Base-by-base conservation (phyloP, 2,329 filamentous ascomycete genomes). In the Microdochium paspali region DNA sequence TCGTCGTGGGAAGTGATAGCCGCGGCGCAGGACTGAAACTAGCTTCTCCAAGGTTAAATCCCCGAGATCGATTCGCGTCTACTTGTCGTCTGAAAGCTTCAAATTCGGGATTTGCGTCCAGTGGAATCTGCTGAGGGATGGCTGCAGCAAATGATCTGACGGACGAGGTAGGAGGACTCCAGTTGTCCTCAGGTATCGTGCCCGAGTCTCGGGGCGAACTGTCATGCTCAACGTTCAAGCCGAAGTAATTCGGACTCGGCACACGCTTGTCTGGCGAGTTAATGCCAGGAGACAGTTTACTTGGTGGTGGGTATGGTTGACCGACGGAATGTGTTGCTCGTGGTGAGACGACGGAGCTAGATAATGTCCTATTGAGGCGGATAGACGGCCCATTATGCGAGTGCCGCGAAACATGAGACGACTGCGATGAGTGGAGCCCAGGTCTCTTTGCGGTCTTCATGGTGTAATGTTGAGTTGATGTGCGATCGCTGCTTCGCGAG, bases 221-320 rank as follows among this genome's bases (percentile, higher is more conserved):
- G 20, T 79, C 63, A 28, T 51, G 56, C 49, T 89, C 82, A 52
- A 87, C 69, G 25, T 82, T 72, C 50, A 94, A 79, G 48, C 86
- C 87, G 62, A 95, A 95, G 66, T 95, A 95, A 62, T 90, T 94
- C 12, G 89, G 87, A 61, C 87, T 91, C 10, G 81, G 69, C 1
- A 76, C 67, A 51, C 73, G 70, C 15, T 59, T 60, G 35, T 72
- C 69, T 2, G 58, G 48, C 4, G 58, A 44, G 26, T 56, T 48
- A 35, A 64, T 59, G 24, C 53, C 60, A 2, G 74, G 72, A 2
- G 76, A 75, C 5, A 73, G 60, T 50, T 69, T 74, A 24, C 50
- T 49, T 25, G 48, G 48, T 5, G 77, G 76, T 2, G 77, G 72
- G 28, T 73, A 66, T 21, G 70, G 61, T 58, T 82, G 35, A 53